phyloP scores from a whole-genome alignment of 129 eudicot species.

The Solidago caesia region DNA sequence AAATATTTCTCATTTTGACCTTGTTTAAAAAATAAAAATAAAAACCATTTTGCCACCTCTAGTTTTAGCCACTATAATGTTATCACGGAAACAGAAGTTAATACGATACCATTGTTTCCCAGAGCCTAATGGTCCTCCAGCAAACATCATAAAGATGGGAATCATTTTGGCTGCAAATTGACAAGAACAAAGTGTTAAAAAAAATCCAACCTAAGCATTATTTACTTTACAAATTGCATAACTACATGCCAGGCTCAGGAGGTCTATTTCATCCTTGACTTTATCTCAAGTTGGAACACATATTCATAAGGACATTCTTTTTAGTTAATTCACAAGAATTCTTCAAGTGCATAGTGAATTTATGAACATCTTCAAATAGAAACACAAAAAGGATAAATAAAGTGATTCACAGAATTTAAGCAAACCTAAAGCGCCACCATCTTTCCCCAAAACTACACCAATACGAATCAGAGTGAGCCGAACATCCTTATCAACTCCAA shows the following conservation, averaged over 20 bases:
- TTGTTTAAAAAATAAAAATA: no score
- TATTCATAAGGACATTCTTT: slow-evolving; percentile 7
- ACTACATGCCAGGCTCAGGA: not conserved
- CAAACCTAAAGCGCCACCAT: slow-evolving; percentile 96
- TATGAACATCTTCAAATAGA: not conserved
- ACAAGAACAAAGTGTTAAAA: not conserved
- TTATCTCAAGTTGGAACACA: not conserved
- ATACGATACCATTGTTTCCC: slow-evolving; percentile 87
- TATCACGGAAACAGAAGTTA: slow-evolving; percentile 1
- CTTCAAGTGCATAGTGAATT: slow-evolving; percentile 10
- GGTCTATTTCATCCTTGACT: not conserved
- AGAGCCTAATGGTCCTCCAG: slow-evolving; percentile 99
- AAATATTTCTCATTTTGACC: not conserved
- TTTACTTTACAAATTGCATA: not conserved
- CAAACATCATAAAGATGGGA: slow-evolving; percentile 95
- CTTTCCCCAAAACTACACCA: slow-evolving; percentile 94
- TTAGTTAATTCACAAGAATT: slow-evolving; percentile 7
- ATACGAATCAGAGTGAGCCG: slow-evolving; percentile 80
- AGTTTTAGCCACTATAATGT: not conserved
- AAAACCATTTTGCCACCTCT: no score
- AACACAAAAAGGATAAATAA: not conserved
- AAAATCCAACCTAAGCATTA: not conserved
- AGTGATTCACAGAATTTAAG: not conserved
- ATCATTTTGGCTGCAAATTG: slow-evolving; percentile 84
- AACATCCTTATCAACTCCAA: slow-evolving; percentile 73